Conservation (phyloP, 768 basidiomycete species). For the Tulasnella sp. region DNA sequence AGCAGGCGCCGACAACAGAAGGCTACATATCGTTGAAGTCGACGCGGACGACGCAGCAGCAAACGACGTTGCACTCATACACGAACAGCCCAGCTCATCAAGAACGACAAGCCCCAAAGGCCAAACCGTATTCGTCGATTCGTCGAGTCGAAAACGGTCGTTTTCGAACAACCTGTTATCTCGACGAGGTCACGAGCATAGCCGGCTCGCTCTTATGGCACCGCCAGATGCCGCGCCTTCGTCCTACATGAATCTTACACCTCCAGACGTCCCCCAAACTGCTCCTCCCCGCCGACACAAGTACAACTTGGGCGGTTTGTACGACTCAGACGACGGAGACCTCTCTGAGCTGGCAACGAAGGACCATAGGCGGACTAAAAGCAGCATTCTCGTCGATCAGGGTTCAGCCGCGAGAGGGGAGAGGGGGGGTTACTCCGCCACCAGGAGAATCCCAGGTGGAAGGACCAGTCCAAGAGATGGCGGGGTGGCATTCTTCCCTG, state of each 20-base stretch:
- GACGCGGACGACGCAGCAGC: conserved; percentile 7
- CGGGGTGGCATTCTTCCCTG: conserved; percentile 7
- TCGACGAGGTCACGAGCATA: conserved; percentile 20
- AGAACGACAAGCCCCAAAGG: not conserved
- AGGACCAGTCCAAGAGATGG: conserved; percentile 4
- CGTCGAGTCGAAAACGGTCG: not conserved
- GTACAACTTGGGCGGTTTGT: not conserved
- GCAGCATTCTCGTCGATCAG: not conserved
- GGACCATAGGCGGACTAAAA: conserved; percentile 19
- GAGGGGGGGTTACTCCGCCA: not conserved
- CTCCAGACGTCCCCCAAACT: conserved; percentile 18
- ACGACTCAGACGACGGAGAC: not conserved
- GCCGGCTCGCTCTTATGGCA: conserved; percentile 20
- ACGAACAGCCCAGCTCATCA: not conserved
- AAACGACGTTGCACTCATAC: not conserved
- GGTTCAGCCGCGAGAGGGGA: not conserved
- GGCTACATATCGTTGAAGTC: conserved; percentile 20
- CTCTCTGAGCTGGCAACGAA: not conserved
- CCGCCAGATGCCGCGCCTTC: conserved; percentile 22
- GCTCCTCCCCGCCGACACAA: conserved; percentile 3
- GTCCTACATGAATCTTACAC: conserved; percentile 21
- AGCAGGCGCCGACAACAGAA: conserved; percentile 19
- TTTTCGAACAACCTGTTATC: not conserved
- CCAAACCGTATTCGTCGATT: not conserved
- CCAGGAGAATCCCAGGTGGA: not conserved